Conservation (phyloP, 2,329 filamentous ascomycete genomes). For the Arthrobotrys entomopaga region DNA sequence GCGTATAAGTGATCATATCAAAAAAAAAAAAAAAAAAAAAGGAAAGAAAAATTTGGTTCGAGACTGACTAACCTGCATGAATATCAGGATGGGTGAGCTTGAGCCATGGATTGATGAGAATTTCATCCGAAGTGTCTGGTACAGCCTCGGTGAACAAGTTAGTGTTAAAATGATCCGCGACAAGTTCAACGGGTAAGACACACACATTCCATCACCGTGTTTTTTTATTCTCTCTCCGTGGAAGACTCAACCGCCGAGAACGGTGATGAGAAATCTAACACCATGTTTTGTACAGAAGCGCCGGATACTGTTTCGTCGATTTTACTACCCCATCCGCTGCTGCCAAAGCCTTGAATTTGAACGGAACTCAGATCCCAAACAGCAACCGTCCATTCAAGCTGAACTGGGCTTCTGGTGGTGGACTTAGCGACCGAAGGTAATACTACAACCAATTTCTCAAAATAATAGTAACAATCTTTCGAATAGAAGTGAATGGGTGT, state of each 20-base stretch:
- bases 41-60: too few species aligned
- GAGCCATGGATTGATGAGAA: constrained; percentile 99
- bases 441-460: constrained; percentile 59
- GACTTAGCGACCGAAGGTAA: constrained; percentile 89
- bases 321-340: constrained; percentile 85
- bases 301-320: constrained; percentile 98
- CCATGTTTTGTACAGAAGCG: constrained; percentile 73
- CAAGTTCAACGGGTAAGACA: constrained; percentile 90
- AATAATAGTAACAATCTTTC: not conserved
- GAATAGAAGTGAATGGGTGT: not conserved
- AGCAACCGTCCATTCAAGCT: constrained; percentile 96
- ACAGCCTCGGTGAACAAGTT: constrained; percentile 89
- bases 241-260: constrained; percentile 12
- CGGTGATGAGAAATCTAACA: constrained; percentile 58
- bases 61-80: too few species aligned
- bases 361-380: constrained; percentile 90
- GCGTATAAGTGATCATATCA: constrained; percentile 35
- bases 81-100: constrained; percentile 92
- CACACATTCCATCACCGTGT: constrained; percentile 29
- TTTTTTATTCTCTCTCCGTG: constrained; percentile 6
- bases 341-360: constrained; percentile 87
- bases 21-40: too few species aligned
- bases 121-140: constrained; percentile 96
- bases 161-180: constrained; percentile 99
- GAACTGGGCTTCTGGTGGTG: constrained; percentile 98